These are phyloP conservation scores for Asterophora parasitica DNA, from an alignment of 768 basidiomycete genomes.

Conservation along the genomic window DNA sequence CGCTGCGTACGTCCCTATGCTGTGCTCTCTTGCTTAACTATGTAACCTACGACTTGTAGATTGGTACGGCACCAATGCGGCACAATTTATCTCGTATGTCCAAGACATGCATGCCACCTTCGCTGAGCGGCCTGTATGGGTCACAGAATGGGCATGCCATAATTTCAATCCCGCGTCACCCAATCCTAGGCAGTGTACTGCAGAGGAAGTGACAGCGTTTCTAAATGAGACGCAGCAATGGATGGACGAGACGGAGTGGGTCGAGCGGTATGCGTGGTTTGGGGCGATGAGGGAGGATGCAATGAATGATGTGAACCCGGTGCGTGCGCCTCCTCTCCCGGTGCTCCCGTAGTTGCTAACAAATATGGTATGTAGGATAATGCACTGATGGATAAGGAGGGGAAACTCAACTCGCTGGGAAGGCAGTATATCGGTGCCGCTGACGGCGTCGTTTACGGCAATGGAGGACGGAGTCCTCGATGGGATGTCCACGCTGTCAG, in stretches of 20 bases:
- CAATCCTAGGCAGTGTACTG: constrained; percentile 39
- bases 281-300: constrained; percentile 43
- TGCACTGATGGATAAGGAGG: constrained; percentile 36
- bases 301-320: constrained; percentile 43
- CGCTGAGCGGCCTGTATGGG: constrained; percentile 52
- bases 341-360: too few relatives aligned
- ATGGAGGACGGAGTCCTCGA: too few relatives aligned
- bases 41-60: background rate
- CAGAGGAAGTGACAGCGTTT: constrained; percentile 39
- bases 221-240: constrained; percentile 48
- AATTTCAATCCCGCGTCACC: constrained; percentile 30
- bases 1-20: constrained; percentile 37
- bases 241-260: constrained; percentile 48
- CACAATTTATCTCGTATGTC: constrained; percentile 8
- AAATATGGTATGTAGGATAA: constrained; percentile 26
- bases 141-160: constrained; percentile 60
- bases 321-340: constrained; percentile 15
- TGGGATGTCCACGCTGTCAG: too few relatives aligned
- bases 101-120: constrained; percentile 2
- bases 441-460: too few relatives aligned
- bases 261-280: constrained; percentile 61
- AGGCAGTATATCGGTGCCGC: constrained; percentile 39
- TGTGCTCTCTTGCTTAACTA: background rate
- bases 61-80: constrained; percentile 7
- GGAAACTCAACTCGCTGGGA: constrained; percentile 44